phyloP scores from a whole-genome alignment of 352 stramenopile species.

The Phytophthora brassicae region DNA sequence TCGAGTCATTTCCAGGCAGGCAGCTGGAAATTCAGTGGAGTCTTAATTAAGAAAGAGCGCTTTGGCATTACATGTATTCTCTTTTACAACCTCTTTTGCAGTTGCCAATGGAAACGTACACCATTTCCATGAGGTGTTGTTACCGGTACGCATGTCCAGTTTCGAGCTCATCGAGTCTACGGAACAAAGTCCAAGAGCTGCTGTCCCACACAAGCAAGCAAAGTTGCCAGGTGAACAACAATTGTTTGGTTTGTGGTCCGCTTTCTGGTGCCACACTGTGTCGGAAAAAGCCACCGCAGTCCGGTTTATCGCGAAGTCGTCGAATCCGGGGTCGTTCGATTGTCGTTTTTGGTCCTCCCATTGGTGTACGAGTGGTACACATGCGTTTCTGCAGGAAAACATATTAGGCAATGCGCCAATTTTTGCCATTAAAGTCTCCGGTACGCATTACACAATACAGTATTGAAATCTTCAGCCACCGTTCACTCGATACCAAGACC shows the following conservation, averaged over 20 bases:
- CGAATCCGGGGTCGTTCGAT: slow-evolving; percentile 23
- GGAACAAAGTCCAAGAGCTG: slow-evolving; percentile 8
- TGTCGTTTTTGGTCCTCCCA: slow-evolving; percentile 19
- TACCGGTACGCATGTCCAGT: slow-evolving; percentile 10
- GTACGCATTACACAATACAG: slow-evolving; percentile 15
- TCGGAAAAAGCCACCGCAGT: slow-evolving; percentile 22
- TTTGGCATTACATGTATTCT: too few species aligned
- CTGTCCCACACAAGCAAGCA: slow-evolving; percentile 18
- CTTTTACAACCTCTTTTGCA: too few species aligned
- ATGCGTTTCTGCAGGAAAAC: slow-evolving; percentile 5
- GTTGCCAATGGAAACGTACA: too few species aligned
- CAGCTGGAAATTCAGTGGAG: too few species aligned
- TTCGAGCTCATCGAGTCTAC: slow-evolving; percentile 9
- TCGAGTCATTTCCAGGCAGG: too few species aligned
- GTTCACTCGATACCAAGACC: slow-evolving; percentile 5
- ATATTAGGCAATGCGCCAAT: not conserved
- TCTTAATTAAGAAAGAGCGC: too few species aligned
- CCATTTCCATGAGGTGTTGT: not conserved
- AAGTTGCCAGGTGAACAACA: slow-evolving; percentile 19
- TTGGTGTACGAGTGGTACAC: slow-evolving; percentile 6
- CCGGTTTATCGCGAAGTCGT: slow-evolving; percentile 21
- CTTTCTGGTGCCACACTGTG: slow-evolving; percentile 9
- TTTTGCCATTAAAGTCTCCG: not conserved
- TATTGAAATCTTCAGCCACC: slow-evolving; percentile 1
- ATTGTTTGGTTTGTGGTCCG: slow-evolving; percentile 6